Conservation (phyloP, 176 grass and related monocot species). For the Olyra latifolia region DNA sequence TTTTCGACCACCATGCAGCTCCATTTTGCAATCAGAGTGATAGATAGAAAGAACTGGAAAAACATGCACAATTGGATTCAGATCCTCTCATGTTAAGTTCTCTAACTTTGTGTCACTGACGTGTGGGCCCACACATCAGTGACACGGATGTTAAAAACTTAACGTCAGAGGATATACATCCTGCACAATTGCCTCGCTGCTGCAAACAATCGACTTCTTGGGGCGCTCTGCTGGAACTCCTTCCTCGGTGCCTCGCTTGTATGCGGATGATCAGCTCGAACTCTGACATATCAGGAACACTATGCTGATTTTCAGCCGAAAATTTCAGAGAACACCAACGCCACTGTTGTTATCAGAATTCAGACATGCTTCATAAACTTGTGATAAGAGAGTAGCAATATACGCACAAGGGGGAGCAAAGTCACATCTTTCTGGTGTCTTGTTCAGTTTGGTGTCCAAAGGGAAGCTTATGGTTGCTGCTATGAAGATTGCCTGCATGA, state of each 20-base stretch:
- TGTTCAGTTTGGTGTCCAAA: slow-evolving; percentile 45
- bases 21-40: background rate
- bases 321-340: background rate
- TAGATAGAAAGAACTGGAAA: background rate
- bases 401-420: background rate
- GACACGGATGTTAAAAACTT: too few species aligned
- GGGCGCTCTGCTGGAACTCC: slow-evolving; percentile 43
- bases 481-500: slow-evolving; percentile 48
- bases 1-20: background rate
- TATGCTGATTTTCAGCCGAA: slow-evolving; percentile 21
- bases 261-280: slow-evolving; percentile 21
- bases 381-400: background rate
- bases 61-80: too few species aligned
- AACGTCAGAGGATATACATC: too few species aligned
- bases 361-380: background rate
- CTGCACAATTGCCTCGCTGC: background rate
- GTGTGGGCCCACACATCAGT: too few species aligned
- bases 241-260: slow-evolving; percentile 19
- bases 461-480: slow-evolving; percentile 61
- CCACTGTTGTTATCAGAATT: too few species aligned
- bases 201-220: slow-evolving; percentile 28
- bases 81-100: too few species aligned
- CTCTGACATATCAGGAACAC: slow-evolving; percentile 47
- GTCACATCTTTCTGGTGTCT: slow-evolving; percentile 48
- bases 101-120: too few species aligned